Evolutionary conservation across 257 asterid species (phyloP), one percentile per base, ranked within the genome.

Genomic region (Eustoma russellianum): DNA sequence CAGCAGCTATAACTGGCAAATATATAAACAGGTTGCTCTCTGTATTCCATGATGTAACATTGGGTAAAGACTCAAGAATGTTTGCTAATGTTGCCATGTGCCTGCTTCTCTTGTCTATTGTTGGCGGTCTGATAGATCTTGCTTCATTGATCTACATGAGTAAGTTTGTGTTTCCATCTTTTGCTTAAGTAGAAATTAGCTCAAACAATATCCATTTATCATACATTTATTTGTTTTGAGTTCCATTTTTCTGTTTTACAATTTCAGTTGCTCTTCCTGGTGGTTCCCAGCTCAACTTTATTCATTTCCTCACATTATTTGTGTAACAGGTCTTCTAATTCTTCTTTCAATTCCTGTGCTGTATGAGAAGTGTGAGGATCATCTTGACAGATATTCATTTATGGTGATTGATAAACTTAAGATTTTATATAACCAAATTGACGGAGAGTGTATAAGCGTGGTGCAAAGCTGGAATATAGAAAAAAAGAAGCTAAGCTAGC

Each of bases 321-420:
- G 53, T 63, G 51, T 52, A 67, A 61, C 87, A 87, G 98, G 90
- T 59, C 73, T 79, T 24, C 48, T 82, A 35, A 16, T 65, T 51
- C 59, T 74, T 63, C 89, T 91, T 56, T 84, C 94, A 35, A 62
- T 84, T 56, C 95, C 98, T 13, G 94, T 74, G 46, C 48, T 87
- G 30, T 87, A 80, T 30, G 94, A 84, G 63, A 84, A 77, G 74
- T 83, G 74, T 13, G 88, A 83, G 66, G 70, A 79, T 54, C 61
- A 41, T 41, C 57, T 82, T 14, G 87, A 84, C 28, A 46, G 33
- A 58, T 60, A 51, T 65, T 68, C 58, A 16, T 41, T 80, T 30
- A 55, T 18, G 48, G 67, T 64, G 63, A 77, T 56, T 70, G 50
- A 62, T 75, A 75, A 59, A 47, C 61, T 72, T 69, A 69, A 62